These are phyloP conservation scores for Geotrichum fermentans DNA, from an alignment of 1,139 yeast genomes.

Conservation along the genomic window DNA sequence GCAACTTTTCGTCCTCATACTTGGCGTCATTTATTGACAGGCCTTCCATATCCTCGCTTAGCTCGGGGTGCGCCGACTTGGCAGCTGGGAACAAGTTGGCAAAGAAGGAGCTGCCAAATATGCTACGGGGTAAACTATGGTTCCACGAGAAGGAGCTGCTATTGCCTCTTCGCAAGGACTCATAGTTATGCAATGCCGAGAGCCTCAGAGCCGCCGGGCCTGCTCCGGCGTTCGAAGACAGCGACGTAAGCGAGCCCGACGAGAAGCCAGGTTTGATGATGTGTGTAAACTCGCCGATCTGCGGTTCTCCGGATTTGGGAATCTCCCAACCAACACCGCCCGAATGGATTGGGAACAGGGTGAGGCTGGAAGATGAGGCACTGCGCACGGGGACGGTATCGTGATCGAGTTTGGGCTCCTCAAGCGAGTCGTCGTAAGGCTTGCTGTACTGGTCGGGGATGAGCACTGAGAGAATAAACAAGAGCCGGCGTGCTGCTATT, in stretches of 20 bases:
- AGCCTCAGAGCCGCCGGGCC: background rate
- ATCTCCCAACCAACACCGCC: constrained; percentile 31
- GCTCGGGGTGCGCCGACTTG: too few relatives aligned
- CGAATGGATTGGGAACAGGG: constrained; percentile 13
- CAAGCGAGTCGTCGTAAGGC: background rate
- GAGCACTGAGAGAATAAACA: constrained; percentile 29
- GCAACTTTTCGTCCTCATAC: background rate
- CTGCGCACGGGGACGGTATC: constrained; percentile 3
- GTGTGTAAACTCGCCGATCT: constrained; percentile 29
- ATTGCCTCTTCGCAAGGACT: background rate
- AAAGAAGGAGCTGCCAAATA: background rate
- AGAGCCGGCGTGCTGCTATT: constrained; percentile 26
- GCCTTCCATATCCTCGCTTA: too few relatives aligned
- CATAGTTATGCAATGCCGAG: background rate
- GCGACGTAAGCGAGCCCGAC: constrained; percentile 21
- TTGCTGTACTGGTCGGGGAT: constrained; percentile 7
- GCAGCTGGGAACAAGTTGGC: background rate
- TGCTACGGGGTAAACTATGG: background rate
- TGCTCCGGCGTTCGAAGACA: constrained; percentile 18
- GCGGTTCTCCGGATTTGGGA: constrained; percentile 21
- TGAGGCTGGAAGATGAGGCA: constrained; percentile 4
- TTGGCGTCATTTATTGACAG: background rate
- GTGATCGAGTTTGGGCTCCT: constrained; percentile 5
- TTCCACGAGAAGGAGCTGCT: background rate
- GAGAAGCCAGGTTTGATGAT: constrained; percentile 31